Evolutionary conservation across 2,329 filamentous ascomycete genomes (phyloP).

Genomic region (Diaporthe ampelina): DNA sequence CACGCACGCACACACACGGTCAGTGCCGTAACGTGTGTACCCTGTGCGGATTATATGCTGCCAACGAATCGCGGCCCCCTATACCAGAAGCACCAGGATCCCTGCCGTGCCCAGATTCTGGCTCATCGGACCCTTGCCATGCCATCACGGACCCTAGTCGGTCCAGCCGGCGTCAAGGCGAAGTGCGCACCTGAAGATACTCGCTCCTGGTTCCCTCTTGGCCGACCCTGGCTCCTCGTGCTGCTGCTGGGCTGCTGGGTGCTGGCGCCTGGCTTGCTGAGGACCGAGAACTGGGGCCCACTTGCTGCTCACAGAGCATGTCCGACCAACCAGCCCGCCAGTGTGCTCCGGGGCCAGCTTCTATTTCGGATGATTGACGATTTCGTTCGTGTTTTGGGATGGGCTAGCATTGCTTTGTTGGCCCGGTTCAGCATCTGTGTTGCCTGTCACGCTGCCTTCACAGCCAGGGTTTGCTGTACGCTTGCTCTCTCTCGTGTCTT

Average conservation of each 20-base stretch:
- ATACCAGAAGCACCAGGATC: constrained; percentile 2
- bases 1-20: not conserved
- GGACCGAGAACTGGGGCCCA: constrained; percentile 21
- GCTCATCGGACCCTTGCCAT: constrained; percentile 33
- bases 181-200: constrained; percentile 23
- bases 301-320: constrained; percentile 15
- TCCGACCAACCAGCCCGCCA: constrained; percentile 27
- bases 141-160: constrained; percentile 29
- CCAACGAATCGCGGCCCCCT: constrained; percentile 25
- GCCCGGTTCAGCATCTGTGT: constrained; percentile 20
- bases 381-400: constrained; percentile 35
- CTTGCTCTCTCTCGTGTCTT: not conserved
- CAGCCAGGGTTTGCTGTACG: constrained; percentile 11
- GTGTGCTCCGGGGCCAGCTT: constrained; percentile 13
- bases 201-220: constrained; percentile 12
- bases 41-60: constrained; percentile 16
- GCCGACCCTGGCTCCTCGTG: constrained; percentile 5
- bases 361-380: constrained; percentile 34
- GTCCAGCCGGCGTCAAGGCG: constrained; percentile 30
- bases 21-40: not conserved
- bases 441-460: constrained; percentile 29
- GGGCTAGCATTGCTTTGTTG: constrained; percentile 35
- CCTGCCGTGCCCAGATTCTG: constrained; percentile 13
- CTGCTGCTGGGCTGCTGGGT: constrained; percentile 2
- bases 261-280: constrained; percentile 11